phyloP scores from a whole-genome alignment of 371 early-diverging fungal genomes.

The Circinella minor region DNA sequence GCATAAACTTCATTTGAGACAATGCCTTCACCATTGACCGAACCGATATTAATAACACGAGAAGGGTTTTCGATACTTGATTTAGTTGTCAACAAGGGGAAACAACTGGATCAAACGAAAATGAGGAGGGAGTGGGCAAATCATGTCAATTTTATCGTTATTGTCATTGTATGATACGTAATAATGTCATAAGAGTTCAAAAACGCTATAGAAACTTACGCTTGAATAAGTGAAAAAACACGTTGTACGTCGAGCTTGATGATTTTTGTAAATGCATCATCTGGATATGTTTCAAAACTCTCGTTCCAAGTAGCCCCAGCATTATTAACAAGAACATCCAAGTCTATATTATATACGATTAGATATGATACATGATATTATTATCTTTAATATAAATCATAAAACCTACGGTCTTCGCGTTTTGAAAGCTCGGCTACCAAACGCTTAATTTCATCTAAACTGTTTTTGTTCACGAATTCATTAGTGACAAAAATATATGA shows the following conservation, averaged over 20 bases:
- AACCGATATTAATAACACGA: conserved; percentile 70
- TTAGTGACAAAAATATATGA: too few relatives aligned
- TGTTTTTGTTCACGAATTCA: too few relatives aligned
- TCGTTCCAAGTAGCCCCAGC: conserved; percentile 82
- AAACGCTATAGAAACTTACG: conserved; percentile 44
- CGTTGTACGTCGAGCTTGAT: conserved; percentile 89
- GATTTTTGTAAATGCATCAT: conserved; percentile 75
- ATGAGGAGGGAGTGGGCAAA: too few relatives aligned
- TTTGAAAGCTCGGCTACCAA: conserved; percentile 64
- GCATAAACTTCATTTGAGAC: conserved; percentile 58
- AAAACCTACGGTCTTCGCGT: conserved; percentile 59
- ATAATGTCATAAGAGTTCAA: too few relatives aligned
- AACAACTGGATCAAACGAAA: conserved; percentile 36
- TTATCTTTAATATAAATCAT: too few relatives aligned
- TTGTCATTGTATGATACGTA: too few relatives aligned
- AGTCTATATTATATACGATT: conserved; percentile 41
- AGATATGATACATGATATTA: not conserved
- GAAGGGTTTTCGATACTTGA: conserved; percentile 59
- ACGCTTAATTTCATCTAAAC: conserved; percentile 59
- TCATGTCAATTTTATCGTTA: too few relatives aligned
- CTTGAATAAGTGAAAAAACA: conserved; percentile 83
- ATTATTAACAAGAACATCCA: conserved; percentile 89
- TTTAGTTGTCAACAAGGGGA: conserved; percentile 74
- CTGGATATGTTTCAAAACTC: conserved; percentile 67
- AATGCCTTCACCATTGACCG: conserved; percentile 76